Evolutionary conservation across 495 filamentous ascomycete species (phyloP).

Genomic region (Corynascus novoguineensis): DNA sequence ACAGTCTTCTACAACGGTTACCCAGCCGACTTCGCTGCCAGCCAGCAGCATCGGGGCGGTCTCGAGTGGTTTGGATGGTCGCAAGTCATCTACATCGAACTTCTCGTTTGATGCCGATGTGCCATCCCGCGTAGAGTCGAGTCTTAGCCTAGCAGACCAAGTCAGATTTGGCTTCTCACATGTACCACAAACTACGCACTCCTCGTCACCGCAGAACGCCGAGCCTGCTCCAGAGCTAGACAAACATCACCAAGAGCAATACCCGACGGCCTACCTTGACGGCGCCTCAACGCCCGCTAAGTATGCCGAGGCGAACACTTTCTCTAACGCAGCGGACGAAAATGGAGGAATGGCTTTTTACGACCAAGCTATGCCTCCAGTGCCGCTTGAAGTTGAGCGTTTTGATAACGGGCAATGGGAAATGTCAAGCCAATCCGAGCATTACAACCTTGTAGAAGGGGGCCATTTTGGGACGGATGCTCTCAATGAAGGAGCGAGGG

Average conservation of each 20-base stretch:
- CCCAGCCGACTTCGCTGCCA: not conserved
- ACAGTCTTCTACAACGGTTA: not conserved
- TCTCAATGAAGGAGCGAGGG: constrained; percentile 15
- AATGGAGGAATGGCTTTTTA: constrained; percentile 7
- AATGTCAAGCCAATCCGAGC: constrained; percentile 17
- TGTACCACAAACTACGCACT: constrained; percentile 18
- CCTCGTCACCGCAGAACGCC: constrained; percentile 4
- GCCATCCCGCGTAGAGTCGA: constrained; percentile 13
- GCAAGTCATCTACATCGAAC: constrained; percentile 7
- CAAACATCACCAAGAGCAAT: constrained; percentile 12
- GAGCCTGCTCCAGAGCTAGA: not conserved
- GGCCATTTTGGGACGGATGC: constrained; percentile 24
- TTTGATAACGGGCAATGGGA: constrained; percentile 25
- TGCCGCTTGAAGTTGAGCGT: constrained; percentile 12
- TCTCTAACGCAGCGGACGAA: constrained; percentile 9
- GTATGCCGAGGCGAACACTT: constrained; percentile 18
- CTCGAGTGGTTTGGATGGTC: constrained; percentile 14
- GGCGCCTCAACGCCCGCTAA: constrained; percentile 9
- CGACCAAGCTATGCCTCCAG: not conserved
- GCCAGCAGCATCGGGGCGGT: not conserved
- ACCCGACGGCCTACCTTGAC: constrained; percentile 26
- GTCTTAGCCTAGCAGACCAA: constrained; percentile 25
- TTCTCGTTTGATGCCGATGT: constrained; percentile 26
- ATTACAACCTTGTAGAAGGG: constrained; percentile 26
- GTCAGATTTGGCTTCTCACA: constrained; percentile 35